Base-by-base conservation (phyloP, 805 yeast species). In the Wickerhamomyces kurtzmanii region DNA sequence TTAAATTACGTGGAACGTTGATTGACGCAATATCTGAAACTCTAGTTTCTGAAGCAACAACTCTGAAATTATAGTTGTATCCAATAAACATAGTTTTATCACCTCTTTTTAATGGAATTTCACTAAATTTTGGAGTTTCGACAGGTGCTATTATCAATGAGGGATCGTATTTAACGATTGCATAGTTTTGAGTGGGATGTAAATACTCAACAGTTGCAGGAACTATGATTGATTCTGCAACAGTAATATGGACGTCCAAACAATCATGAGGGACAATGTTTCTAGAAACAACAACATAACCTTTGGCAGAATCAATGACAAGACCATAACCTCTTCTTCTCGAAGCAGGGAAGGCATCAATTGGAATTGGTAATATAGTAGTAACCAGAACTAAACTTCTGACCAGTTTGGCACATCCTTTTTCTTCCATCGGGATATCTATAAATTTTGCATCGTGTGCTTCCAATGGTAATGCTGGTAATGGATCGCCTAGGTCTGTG, bases 101-200 rank as follows among this genome's bases (percentile, higher is more conserved):
- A 34, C 95, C 94, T 47, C 86, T 73, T 35, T 68, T 60, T 42
- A 85, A 59, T 19, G 80, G 75, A 6, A 39, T 49, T 5, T 53
- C 39, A 25, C 78, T 59, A 38, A 84, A 68, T 31, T 61, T 60
- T 4, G 94, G 91, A 2, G 93, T 68, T 24, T 59, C 55, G 7
- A 84, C 71, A 23, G 79, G 80, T 3, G 94, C 87, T 14, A 67
- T 49, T 11, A 87, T 78, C 28, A 84, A 55, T 5, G 60, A 43
- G 7, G 95, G 85, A 47, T 87, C 94, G 50, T 84, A 87, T 49
- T 82, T 71, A 15, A 87, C 62, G 31, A 86, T 71, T 2, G 93
- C 86, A 51, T 80, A 86, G 40, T 86, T 86, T 41, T 79, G 83
- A 20, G 83, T 72, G 19, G 96, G 96, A 48, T 86, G 96, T 44